phyloP scores from a whole-genome alignment of 257 asterid genomes.

The Solanum arcanum region DNA sequence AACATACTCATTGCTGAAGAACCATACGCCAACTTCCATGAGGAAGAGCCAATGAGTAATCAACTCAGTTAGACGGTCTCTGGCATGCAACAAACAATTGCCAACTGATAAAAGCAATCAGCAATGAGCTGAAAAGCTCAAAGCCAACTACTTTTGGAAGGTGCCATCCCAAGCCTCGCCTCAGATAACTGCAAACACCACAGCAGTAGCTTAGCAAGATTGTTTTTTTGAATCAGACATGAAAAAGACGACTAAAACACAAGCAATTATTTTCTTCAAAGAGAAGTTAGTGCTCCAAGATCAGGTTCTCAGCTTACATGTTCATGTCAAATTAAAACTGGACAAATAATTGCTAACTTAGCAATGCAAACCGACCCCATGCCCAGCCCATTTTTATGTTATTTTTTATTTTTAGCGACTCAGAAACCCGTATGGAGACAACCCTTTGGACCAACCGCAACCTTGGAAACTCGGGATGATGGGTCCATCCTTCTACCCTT shows the following conservation, averaged over 20 bases:
- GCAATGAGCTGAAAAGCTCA: conserved; percentile 70
- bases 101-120: conserved; percentile 93
- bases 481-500: not conserved
- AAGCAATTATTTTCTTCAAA: not conserved
- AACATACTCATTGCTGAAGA: not conserved
- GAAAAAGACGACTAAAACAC: not conserved
- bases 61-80: conserved; percentile 52
- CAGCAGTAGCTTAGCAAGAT: not conserved
- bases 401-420: not conserved
- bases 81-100: conserved; percentile 84
- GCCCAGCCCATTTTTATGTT: not conserved
- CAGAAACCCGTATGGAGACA: not conserved
- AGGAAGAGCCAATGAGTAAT: not conserved
- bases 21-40: not conserved
- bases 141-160: conserved; percentile 77
- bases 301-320: not conserved
- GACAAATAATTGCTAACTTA: not conserved
- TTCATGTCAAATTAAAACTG: not conserved
- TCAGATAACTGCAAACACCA: conserved; percentile 61
- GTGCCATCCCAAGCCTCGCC: conserved; percentile 82
- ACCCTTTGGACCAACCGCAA: not conserved
- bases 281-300: not conserved
- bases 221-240: not conserved
- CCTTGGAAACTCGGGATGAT: not conserved
- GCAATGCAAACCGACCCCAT: not conserved